Conservation (phyloP, 148 eudicot genomes). For the Rhododendron griersonianum region DNA sequence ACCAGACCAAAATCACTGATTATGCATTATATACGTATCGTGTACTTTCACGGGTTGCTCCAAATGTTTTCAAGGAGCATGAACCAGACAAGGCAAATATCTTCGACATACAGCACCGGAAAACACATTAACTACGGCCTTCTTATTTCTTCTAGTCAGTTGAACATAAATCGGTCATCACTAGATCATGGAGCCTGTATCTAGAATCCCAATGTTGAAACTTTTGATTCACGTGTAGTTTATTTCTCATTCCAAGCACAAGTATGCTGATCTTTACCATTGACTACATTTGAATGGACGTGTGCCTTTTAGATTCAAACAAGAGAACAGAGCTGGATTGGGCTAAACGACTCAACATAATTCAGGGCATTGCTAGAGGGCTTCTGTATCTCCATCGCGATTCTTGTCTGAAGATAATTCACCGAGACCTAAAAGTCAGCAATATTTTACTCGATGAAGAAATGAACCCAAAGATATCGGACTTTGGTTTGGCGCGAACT, state of each 20-base stretch:
- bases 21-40: no score
- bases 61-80: not conserved
- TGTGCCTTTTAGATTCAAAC: not conserved
- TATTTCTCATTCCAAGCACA: no score
- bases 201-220: no score
- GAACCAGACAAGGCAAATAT: not conserved
- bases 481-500: constrained; percentile 3
- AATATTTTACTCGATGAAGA: constrained; percentile 22
- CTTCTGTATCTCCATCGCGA: constrained; percentile 5
- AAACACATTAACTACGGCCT: not conserved
- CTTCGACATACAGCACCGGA: not conserved
- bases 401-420: constrained; percentile 8
- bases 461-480: constrained; percentile 17
- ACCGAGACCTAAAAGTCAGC: constrained; percentile 23
- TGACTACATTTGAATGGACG: not conserved
- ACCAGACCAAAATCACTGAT: not conserved
- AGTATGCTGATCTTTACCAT: no score
- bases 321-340: not conserved
- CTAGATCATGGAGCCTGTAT: not conserved
- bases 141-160: not conserved
- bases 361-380: constrained; percentile 6
- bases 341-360: not conserved
- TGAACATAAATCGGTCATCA: not conserved
- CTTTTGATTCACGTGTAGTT: no score
- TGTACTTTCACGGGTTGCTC: not conserved